Evolutionary conservation across 1,284 basidiomycete species (phyloP).

Genomic region (Trametes pubescens): DNA sequence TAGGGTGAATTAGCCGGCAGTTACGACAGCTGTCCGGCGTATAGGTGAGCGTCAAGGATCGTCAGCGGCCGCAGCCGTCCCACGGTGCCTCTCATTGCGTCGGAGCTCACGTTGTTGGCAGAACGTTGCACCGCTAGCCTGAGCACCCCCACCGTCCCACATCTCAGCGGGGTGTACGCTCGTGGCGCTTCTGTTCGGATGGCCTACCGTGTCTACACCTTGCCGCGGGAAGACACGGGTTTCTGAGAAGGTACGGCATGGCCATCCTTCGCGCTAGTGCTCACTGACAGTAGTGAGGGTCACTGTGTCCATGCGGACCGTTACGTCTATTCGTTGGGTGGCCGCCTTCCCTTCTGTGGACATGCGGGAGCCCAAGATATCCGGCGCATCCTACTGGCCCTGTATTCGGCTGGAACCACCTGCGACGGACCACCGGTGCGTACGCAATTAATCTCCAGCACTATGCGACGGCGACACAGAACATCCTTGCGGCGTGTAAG

Average conservation of each 20-base stretch:
- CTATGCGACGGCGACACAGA: background rate
- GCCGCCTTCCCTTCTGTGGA: too few species aligned
- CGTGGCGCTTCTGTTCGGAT: slow-evolving; percentile 2
- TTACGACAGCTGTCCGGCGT: slow-evolving; percentile 11
- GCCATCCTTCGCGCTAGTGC: background rate
- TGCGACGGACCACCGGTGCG: background rate
- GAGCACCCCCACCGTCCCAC: background rate
- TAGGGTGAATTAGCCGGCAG: slow-evolving; percentile 6
- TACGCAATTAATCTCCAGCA: background rate
- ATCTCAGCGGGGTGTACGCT: background rate
- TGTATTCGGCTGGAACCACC: too few species aligned
- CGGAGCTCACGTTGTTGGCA: slow-evolving; percentile 1
- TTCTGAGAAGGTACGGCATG: too few species aligned
- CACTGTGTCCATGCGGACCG: too few species aligned
- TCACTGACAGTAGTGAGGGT: background rate
- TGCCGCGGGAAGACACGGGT: background rate
- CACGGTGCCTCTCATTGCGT: slow-evolving; percentile 9
- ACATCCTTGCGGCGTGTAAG: background rate
- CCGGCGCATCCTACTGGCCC: too few species aligned
- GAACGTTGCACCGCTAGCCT: slow-evolving; percentile 7
- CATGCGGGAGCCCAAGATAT: too few species aligned
- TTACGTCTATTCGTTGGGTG: too few species aligned
- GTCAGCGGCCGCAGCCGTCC: slow-evolving; percentile 8
- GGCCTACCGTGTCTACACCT: background rate
- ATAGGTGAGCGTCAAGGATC: slow-evolving; percentile 12